A percentile compares a stretch with the other conserved stretches of the same genome.
phyloP scores from a whole-genome alignment of 192 early-diverging fungal genomes.

The Allomyces macrogynus region DNA sequence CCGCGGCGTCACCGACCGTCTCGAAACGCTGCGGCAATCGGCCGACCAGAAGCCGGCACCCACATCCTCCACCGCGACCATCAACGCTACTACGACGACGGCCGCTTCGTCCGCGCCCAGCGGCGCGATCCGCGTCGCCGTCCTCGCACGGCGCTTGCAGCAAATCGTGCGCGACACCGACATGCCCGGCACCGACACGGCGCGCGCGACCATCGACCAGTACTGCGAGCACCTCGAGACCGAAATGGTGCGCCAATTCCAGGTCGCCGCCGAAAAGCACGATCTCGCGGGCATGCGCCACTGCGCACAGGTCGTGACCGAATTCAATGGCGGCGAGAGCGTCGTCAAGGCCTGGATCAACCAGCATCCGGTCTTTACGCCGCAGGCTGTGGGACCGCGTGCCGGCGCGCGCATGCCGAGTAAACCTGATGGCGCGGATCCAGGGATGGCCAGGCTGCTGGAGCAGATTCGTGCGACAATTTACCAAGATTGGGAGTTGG shows the following conservation, averaged over 20 bases:
- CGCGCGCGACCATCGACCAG: conserved; percentile 65
- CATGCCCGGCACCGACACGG: conserved; percentile 11
- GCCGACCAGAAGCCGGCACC: conserved; percentile 58
- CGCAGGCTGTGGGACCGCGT: too few species aligned
- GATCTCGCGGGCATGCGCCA: conserved; percentile 66
- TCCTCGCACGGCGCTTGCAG: neutral
- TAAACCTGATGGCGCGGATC: neutral
- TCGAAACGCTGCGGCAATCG: conserved; percentile 50
- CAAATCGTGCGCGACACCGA: neutral
- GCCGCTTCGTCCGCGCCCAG: neutral
- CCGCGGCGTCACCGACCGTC: conserved; percentile 39
- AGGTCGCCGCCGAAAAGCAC: conserved; percentile 55
- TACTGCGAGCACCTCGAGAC: conserved; percentile 87
- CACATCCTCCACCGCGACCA: conserved; percentile 31
- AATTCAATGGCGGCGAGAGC: conserved; percentile 90
- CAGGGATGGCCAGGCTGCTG: conserved; percentile 49
- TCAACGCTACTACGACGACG: too few species aligned
- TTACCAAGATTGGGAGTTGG: conserved; percentile 70
- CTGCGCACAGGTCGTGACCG: conserved; percentile 63
- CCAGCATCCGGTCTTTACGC: conserved; percentile 82
- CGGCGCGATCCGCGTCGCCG: neutral
- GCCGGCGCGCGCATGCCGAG: too few species aligned
- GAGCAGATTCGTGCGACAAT: conserved; percentile 65
- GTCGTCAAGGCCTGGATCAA: conserved; percentile 89
- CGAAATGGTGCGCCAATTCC: conserved; percentile 67